Base-by-base conservation (phyloP, 495 filamentous ascomycete genomes). In the Acidiella bohemica region DNA sequence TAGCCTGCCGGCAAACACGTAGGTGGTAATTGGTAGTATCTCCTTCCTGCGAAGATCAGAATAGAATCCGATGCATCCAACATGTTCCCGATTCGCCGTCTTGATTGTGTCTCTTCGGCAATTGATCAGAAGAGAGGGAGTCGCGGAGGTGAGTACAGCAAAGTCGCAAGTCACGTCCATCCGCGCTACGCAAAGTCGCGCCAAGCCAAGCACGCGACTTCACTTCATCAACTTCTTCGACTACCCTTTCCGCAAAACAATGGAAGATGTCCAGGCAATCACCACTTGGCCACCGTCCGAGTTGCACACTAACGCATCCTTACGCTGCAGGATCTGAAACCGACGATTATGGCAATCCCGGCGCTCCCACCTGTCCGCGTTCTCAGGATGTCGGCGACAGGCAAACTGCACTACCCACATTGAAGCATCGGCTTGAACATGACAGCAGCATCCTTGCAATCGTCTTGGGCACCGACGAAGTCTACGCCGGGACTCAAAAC, bases 401-500 rank as follows among this genome's bases (percentile, higher is more conserved):
- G 10, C 38, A 47, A 22, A 35, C 31, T 30, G 39, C 43, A 19
- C 21, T 43, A 11, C 79, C 81, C 10, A 64, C 68, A 18, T 61
- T 83, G 10, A 54, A 72, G 32, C 82, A 90, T 46, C 75, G 74
- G 34, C 68, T 90, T 42, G 67, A 71, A 43, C 78, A 84, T 54
- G 66, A 73, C 46, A 73, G 68, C 53, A 84, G 80, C 3, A 81
- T 88, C 25, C 72, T 90, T 14, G 66, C 77, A 0, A 65, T 90
- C 24, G 76, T 70, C 0, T 70, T 86, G 9, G 76, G 71, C 2
- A 63, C 65, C 6, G 50, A 61, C 18, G 64, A 75, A 46, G 70
- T 90, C n/a, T 90, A 81, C 61, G 84, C 87, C 16, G 90, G 88
- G 24, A 83, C 87, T 13, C 86, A 93, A 55, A 81, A 78, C 33